These are phyloP conservation scores for Ormosia semicastrata DNA, from an alignment of 306 rosid species.

Conservation along the genomic window DNA sequence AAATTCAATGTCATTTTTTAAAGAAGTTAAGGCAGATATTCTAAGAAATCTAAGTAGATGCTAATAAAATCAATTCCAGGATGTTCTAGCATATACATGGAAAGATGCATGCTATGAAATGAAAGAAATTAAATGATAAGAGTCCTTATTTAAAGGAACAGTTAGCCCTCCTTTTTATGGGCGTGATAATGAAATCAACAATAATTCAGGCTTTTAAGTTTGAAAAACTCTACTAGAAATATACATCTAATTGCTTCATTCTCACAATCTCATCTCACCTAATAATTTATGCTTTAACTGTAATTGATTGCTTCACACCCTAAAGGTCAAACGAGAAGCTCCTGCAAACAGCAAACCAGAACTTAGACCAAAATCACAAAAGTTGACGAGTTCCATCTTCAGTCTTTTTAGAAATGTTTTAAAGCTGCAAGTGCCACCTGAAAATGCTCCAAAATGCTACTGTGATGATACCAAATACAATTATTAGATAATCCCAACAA, in stretches of 20 bases:
- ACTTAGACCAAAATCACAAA: neutral
- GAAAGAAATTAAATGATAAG: neutral
- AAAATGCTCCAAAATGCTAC: constrained; percentile 19
- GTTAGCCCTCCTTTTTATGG: constrained; percentile 11
- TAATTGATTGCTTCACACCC: neutral
- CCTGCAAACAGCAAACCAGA: neutral
- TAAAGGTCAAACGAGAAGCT: constrained; percentile 23
- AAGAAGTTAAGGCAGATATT: constrained; percentile 5
- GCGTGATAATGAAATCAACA: constrained; percentile 17
- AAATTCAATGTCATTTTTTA: constrained; percentile 7
- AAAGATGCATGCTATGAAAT: neutral
- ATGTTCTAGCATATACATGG: neutral
- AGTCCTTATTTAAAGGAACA: neutral
- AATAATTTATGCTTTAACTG: constrained; percentile 4
- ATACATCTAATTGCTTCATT: neutral
- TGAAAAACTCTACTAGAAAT: neutral
- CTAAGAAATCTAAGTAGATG: constrained; percentile 21
- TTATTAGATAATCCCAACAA: constrained; percentile 35
- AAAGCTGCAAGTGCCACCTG: constrained; percentile 24
- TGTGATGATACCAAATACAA: constrained; percentile 29
- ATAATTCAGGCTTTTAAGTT: constrained; percentile 6
- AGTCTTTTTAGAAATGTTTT: neutral
- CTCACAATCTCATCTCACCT: neutral
- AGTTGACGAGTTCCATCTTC: neutral
- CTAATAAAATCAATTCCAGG: constrained; percentile 15